Evolutionary conservation across 352 stramenopile species (phyloP), one percentile per base, ranked within the genome.

Genomic region (Pythium insidiosum): DNA sequence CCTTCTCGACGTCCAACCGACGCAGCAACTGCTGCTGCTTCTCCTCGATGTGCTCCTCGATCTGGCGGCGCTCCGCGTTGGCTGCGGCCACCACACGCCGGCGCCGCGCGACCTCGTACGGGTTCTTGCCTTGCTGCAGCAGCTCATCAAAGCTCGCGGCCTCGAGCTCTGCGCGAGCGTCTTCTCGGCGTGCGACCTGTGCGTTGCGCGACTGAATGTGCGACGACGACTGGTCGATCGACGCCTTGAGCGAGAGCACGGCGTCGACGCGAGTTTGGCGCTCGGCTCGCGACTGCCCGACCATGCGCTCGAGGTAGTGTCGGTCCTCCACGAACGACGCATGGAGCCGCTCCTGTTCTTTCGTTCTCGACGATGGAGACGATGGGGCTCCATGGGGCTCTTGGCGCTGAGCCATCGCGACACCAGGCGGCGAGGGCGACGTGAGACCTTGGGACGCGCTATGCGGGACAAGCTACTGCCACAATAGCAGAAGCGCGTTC

Each of bases 71-170:
- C 28, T 87, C 61, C 1, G 51, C 53, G 2, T 50, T 30, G 0
- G 74, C 60, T 26, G 48, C 40, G 34, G 62, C 55, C 11, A 67
- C 54, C 10, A 85, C 71, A 5, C 68, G 55, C 19, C 67, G 58
- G 2, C 48, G 53, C 24, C 82, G 77, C 2, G 72, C 55, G 3
- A 85, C 72, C 35, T 91, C 75, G 48, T 92, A 85, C 16, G 82
- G 77, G 48, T 92, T 92, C 37, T 79, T 68, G 5, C 79, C 79
- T 23, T 87, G 74, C 20, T 63, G 58, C 31, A 92, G 30, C 4
- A 88, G 53, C 38, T 66, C 57, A 22, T 82, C 60, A 35, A 82
- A 83, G 13, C 58, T 48, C 1, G 51, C 38, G 21, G 56, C 61
- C 37, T 84, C 59, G n/a, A 63, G 33, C 2, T 60, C 41, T 0